Base-by-base conservation (phyloP, 345 rosid species). In the Eutrema heterophyllum region DNA sequence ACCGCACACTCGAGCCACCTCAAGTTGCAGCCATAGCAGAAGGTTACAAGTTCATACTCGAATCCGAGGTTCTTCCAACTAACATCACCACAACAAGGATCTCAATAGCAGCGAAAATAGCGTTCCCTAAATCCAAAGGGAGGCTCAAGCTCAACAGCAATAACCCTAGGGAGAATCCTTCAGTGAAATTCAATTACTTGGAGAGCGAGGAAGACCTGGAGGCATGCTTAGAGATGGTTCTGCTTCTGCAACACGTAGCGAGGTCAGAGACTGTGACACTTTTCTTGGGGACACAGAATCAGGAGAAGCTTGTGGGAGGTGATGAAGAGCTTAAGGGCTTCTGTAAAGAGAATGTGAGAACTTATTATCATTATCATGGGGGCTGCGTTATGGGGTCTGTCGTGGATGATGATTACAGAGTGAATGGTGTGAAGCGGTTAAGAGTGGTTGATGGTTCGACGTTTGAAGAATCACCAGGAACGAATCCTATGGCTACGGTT, bases 381-480 rank as follows among this genome's bases (percentile, higher is more conserved):
- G 94, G 94, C 3, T 88, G 92, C 58, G 43, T 60, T 2, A 71
- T 81, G 12, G 96, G 96, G 52, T 80, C 83, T 1, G 96, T 89
- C 2, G 92, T 88, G 11, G 87, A 84, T 48, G 51, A 68, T 14
- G 82, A 84, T 12, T 89, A 83, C 11, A 84, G 74, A 50, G 89
- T 87, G n/a, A 54, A 72, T 21, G 86, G 92, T n/a, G 75, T 77
- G 4, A 62, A 81, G 53, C 72, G 88, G 1, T 58, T 88, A 70
- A 86, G 95, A 76, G 91, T 90, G 0, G 65, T 89, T 4, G 96
- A 93, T 66, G 90, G 93, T 4, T 90, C 93, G 44, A 93, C 95
- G 12, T 84, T 88, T 45, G 56, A 67, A 52, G 91, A 84, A 60
- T 90, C 95, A 15, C 98, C 95, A 1, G 97, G 97, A 12, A 87